Evolutionary conservation across 106 monocot genomes (phyloP).

Genomic region (Dendrobium huoshanense): DNA sequence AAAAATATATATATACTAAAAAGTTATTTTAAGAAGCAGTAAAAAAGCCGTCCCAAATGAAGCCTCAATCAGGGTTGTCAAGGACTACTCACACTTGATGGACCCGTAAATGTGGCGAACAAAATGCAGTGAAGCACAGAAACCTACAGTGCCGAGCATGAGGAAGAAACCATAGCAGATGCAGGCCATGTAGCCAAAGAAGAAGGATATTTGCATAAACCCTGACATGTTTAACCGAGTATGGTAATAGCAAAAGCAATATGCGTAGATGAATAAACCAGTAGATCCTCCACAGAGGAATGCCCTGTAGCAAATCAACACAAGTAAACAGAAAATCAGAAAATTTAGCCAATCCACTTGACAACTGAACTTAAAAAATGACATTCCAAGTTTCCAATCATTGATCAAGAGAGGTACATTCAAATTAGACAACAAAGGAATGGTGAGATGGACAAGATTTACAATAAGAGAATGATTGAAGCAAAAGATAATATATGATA

Average conservation of each 20-base stretch:
- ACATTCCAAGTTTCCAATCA: background rate
- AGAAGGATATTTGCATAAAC: constrained; percentile 65
- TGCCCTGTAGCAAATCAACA: constrained; percentile 22
- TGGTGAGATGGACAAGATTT: too few species aligned
- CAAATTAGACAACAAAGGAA: too few species aligned
- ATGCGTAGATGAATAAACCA: constrained; percentile 53
- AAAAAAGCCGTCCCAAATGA: too few species aligned
- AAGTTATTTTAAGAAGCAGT: too few species aligned
- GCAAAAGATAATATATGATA: too few species aligned
- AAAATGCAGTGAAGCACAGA: constrained; percentile 50
- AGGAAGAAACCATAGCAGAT: constrained; percentile 30
- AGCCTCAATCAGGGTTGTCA: too few species aligned
- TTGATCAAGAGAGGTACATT: background rate
- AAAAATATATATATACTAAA: too few species aligned
- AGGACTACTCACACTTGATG: constrained; percentile 59
- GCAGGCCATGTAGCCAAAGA: constrained; percentile 39
- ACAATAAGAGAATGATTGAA: too few species aligned
- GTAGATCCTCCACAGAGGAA: constrained; percentile 64
- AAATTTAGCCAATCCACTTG: background rate
- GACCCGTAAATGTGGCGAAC: constrained; percentile 63
- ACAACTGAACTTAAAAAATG: background rate
- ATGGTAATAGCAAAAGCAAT: constrained; percentile 61
- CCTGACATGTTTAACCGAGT: constrained; percentile 61
- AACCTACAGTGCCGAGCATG: constrained; percentile 57
- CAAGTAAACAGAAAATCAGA: background rate